phyloP scores from a whole-genome alignment of 2,329 filamentous ascomycete species.

The Colletotrichum tropicicola region DNA sequence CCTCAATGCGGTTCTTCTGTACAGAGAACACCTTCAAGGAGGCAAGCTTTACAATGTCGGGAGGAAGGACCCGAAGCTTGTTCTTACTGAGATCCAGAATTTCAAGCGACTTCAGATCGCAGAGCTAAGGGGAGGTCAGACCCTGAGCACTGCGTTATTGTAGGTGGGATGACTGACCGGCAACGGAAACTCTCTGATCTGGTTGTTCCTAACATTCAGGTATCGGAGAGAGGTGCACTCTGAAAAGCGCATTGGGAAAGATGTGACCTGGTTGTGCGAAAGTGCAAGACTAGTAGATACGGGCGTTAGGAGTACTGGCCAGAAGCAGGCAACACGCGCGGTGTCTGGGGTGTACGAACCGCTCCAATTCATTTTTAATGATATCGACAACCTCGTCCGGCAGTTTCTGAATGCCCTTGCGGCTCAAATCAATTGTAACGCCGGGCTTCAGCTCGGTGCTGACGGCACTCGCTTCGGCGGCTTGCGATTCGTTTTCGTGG shows the following conservation, averaged over 20 bases:
- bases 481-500: slow-evolving; percentile 71
- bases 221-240: slow-evolving; percentile 83
- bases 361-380: slow-evolving; percentile 77
- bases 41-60: slow-evolving; percentile 80
- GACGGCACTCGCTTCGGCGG: slow-evolving; percentile 66
- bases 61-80: slow-evolving; percentile 79
- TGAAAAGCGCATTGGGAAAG: slow-evolving; percentile 75
- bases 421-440: slow-evolving; percentile 81
- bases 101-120: slow-evolving; percentile 85
- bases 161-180: slow-evolving; percentile 51
- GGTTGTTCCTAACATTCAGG: slow-evolving; percentile 82
- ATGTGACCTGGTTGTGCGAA: slow-evolving; percentile 79
- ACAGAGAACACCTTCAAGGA: slow-evolving; percentile 91
- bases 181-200: slow-evolving; percentile 70
- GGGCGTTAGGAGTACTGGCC: slow-evolving; percentile 2
- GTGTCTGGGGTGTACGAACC: slow-evolving; percentile 54
- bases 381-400: slow-evolving; percentile 80
- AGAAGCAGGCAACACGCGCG: not conserved
- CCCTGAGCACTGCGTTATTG: not conserved
- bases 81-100: slow-evolving; percentile 94
- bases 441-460: slow-evolving; percentile 73
- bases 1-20: slow-evolving; percentile 85
- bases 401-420: slow-evolving; percentile 75
- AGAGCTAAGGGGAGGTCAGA: slow-evolving; percentile 67
- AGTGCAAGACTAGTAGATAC: slow-evolving; percentile 70